These are phyloP conservation scores for Carallia brachiata DNA, from an alignment of 345 rosid genomes.

Conservation along the genomic window DNA sequence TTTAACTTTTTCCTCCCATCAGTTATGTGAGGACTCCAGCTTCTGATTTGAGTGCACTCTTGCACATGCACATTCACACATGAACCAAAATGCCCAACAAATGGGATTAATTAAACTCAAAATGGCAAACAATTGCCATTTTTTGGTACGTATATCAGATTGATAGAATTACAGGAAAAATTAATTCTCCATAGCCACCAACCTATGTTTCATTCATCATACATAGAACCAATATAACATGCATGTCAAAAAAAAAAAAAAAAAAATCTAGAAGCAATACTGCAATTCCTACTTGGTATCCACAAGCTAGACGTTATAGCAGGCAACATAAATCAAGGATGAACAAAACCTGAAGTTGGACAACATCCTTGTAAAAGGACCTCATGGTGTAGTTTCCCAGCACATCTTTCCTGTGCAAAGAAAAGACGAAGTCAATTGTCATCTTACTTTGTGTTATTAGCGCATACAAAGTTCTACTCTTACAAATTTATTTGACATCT, in stretches of 20 bases:
- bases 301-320: conserved; percentile 2
- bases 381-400: conserved; percentile 57
- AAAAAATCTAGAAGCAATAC: background rate
- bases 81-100: background rate
- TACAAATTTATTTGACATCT: too few species aligned
- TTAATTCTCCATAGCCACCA: background rate
- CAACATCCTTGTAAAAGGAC: conserved; percentile 64
- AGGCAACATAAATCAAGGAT: background rate
- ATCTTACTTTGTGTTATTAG: background rate
- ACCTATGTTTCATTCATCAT: background rate
- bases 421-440: conserved; percentile 13
- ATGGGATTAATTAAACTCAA: background rate
- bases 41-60: background rate
- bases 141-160: background rate
- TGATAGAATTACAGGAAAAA: background rate
- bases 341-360: conserved; percentile 61
- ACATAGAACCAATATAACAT: background rate
- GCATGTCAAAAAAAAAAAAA: background rate
- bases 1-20: background rate
- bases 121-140: background rate
- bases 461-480: background rate
- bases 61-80: too few species aligned
- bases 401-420: conserved; percentile 62
- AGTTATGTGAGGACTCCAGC: background rate
- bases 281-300: background rate